A percentile compares a stretch with the other conserved stretches of the same genome.
These are phyloP conservation scores for Lepidium didymum DNA, from an alignment of 345 rosid genomes.

Conservation along the genomic window DNA sequence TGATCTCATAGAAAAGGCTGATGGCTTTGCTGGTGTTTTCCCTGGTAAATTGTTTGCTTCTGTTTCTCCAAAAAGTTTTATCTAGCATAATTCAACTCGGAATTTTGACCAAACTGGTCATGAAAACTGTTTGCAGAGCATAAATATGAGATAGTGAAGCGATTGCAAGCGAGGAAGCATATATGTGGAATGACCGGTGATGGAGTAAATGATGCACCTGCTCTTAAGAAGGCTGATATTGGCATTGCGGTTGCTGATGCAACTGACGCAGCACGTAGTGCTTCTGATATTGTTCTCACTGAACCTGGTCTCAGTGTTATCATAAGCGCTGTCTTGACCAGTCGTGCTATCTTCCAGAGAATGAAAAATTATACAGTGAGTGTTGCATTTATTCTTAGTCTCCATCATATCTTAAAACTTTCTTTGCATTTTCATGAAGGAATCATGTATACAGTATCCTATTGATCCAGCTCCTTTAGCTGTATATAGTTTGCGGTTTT, in stretches of 20 bases:
- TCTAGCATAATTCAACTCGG: neutral
- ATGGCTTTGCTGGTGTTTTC: conserved; percentile 99
- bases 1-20: conserved; percentile 96
- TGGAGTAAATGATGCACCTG: conserved; percentile 99
- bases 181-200: conserved; percentile 99
- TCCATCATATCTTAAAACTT: neutral
- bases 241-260: conserved; percentile 99
- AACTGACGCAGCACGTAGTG: conserved; percentile 97
- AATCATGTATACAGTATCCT: neutral
- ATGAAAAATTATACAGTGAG: conserved; percentile 97
- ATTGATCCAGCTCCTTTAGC: neutral
- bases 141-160: conserved; percentile 95
- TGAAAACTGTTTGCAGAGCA: conserved; percentile 53
- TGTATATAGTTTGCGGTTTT: neutral
- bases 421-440: neutral
- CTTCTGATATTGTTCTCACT: conserved; percentile 93
- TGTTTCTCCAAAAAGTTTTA: neutral
- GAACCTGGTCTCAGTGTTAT: conserved; percentile 99
- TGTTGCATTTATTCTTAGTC: neutral
- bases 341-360: conserved; percentile 95
- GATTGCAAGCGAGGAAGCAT: conserved; percentile 94
- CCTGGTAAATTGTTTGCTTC: conserved; percentile 52
- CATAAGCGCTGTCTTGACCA: conserved; percentile 95
- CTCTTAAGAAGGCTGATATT: conserved; percentile 96
- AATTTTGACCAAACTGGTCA: neutral